phyloP scores from a whole-genome alignment of 2,329 filamentous ascomycete genomes.

The Fusarium sp. region DNA sequence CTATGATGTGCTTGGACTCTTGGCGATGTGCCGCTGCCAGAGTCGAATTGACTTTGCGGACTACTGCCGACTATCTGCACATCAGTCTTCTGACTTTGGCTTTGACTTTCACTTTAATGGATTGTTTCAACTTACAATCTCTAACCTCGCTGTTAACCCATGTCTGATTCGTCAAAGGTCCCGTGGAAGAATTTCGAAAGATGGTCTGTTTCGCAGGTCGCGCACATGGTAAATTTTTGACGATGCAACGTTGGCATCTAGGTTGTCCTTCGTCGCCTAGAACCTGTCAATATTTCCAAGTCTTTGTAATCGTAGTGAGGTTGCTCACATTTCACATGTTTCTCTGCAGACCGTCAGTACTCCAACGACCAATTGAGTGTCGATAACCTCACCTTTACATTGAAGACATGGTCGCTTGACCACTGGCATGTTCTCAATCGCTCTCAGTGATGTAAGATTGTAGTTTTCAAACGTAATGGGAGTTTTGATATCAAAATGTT shows the following conservation, averaged over 20 bases:
- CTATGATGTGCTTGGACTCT: not conserved
- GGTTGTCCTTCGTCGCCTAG: conserved; percentile 55
- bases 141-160: conserved; percentile 53
- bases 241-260: conserved; percentile 51
- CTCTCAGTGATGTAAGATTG: too few species aligned
- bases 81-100: not conserved
- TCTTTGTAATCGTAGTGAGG: not conserved
- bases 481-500: conserved; percentile 16
- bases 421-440: conserved; percentile 47
- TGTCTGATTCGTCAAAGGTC: conserved; percentile 51
- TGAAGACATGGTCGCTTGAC: conserved; percentile 52
- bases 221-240: conserved; percentile 51
- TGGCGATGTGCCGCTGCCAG: not conserved
- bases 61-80: conserved; percentile 5
- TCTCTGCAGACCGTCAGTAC: conserved; percentile 39
- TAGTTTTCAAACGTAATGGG: not conserved
- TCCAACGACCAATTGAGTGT: not conserved
- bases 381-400: conserved; percentile 50
- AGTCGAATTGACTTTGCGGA: conserved; percentile 13
- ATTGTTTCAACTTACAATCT: conserved; percentile 47
- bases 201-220: conserved; percentile 52
- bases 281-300: rapidly evolving
- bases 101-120: not conserved
- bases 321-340: conserved; percentile 52
- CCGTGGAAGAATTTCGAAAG: conserved; percentile 52